Evolutionary conservation across 768 basidiomycete species (phyloP), one percentile per base, ranked within the genome.

Genomic region (Boletus tylopilopsis): DNA sequence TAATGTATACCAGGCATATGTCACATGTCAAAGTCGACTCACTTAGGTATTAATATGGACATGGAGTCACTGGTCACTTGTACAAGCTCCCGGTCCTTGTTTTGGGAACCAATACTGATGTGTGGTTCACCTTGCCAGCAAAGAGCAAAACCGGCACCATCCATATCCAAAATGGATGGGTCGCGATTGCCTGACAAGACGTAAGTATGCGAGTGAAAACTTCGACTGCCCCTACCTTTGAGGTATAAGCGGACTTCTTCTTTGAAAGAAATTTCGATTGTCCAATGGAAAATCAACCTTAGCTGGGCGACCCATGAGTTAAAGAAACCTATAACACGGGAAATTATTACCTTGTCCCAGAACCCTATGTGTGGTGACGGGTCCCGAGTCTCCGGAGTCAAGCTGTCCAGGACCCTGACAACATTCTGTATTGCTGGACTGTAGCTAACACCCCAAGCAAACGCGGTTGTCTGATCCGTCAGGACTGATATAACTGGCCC

Each of bases 371-470:
- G 76, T 12, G 90, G 87, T 2, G 92, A 94, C 19, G 80, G 75
- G 68, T 98, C 94, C 38, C 81, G 77, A 42, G 90, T 81, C 18
- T 87, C 75, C 55, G 83, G 83, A 3, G 88, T 81, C 46, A 98
- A 62, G 2, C 85, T 85, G 49, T 96, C 94, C 23, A 97, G 63
- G 18, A 94, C 76, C 38, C 83, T 79, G 76, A 90, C 84, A 38
- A 96, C 65, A 62, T 96, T 94, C 62, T 94, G 90, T 21, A 90
- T 87, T 2, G 84, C 86, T 16, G 93, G 86, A 38, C 81, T 79
- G 54, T 92, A 90, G 54, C 93, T 94, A 37, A 92, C 80, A 15
- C 89, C 89, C 94, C 94, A 98, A 15, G 86, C 81, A 53, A 96
- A 78, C 32, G 84, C 79, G 1, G 91, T 89, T 5, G 84, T 76